These are phyloP conservation scores for Schizonepeta tenuifolia DNA, from an alignment of 257 asterid genomes.

Conservation along the genomic window DNA sequence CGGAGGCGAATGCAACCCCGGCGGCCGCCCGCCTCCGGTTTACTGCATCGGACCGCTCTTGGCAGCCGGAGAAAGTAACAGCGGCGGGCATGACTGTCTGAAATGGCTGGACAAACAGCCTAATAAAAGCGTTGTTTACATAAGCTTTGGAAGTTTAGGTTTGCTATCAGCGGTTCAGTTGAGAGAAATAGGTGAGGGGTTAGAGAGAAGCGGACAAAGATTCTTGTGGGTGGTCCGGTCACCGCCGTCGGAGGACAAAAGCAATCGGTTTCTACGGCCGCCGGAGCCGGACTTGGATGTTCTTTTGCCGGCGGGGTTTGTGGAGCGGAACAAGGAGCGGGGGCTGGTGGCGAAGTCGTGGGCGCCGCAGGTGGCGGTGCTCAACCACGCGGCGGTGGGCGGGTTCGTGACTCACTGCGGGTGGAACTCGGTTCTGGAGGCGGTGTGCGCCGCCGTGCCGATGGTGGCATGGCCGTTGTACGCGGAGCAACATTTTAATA, in stretches of 20 bases:
- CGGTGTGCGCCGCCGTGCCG: conserved; percentile 28
- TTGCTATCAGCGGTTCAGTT: conserved; percentile 32
- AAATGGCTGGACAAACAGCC: conserved; percentile 70
- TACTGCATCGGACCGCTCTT: conserved; percentile 62
- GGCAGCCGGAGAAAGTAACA: background rate
- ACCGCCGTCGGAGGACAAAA: conserved; percentile 16
- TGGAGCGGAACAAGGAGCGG: conserved; percentile 45
- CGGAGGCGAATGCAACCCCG: conserved; percentile 47
- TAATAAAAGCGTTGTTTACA: conserved; percentile 48
- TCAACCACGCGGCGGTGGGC: conserved; percentile 55
- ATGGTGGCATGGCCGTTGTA: conserved; percentile 69
- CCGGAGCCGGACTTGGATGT: conserved; percentile 14
- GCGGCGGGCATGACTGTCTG: conserved; percentile 42
- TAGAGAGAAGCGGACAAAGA: conserved; percentile 57
- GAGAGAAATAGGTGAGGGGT: conserved; percentile 48
- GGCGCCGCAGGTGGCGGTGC: conserved; percentile 64
- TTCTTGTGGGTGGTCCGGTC: conserved; percentile 40
- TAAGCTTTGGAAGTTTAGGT: conserved; percentile 66
- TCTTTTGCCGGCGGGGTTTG: conserved; percentile 55
- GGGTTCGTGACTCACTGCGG: conserved; percentile 78
- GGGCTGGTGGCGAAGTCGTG: conserved; percentile 57
- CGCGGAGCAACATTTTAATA: conserved; percentile 63
- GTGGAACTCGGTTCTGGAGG: conserved; percentile 51
- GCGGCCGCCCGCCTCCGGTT: conserved; percentile 50
- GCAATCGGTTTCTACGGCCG: background rate